phyloP scores from a whole-genome alignment of 306 rosid genomes.

The Casuarina equisetifolia region DNA sequence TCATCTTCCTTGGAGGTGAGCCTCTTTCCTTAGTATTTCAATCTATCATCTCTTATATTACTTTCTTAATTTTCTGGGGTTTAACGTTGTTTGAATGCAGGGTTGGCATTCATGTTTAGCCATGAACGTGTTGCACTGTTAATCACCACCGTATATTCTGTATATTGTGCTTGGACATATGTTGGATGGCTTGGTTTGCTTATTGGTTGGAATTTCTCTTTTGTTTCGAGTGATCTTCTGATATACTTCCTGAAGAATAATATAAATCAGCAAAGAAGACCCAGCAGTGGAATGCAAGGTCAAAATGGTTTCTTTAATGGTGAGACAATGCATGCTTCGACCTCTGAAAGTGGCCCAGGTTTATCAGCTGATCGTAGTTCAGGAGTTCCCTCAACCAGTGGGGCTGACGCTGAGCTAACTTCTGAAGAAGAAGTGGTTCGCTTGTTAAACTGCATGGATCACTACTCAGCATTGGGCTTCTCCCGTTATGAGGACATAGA shows the following conservation, averaged over 20 bases:
- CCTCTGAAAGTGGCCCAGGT: conserved; percentile 69
- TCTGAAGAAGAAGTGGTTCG: conserved; percentile 96
- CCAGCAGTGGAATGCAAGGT: conserved; percentile 68
- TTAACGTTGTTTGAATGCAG: conserved; percentile 49
- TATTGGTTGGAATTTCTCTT: conserved; percentile 75
- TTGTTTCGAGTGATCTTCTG: conserved; percentile 81
- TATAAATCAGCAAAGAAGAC: conserved; percentile 63
- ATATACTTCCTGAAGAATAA: conserved; percentile 80
- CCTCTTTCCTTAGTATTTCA: conserved; percentile 24
- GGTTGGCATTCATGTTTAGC: conserved; percentile 69
- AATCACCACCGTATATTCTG: conserved; percentile 69
- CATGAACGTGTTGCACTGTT: conserved; percentile 76
- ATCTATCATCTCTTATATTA: conserved; percentile 22
- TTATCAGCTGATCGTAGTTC: conserved; percentile 62
- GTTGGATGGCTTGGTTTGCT: conserved; percentile 90
- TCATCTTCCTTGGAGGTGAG: conserved; percentile 88
- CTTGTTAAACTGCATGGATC: conserved; percentile 85
- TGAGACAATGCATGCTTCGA: conserved; percentile 57
- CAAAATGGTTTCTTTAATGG: conserved; percentile 64
- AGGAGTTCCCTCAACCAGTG: conserved; percentile 88
- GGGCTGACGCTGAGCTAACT: conserved; percentile 69
- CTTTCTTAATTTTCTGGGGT: conserved; percentile 36
- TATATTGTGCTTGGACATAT: conserved; percentile 83
- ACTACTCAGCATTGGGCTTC: conserved; percentile 82
- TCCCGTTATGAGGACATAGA: conserved; percentile 68